A percentile compares a stretch with the other conserved stretches of the same genome.
Evolutionary conservation across 495 filamentous ascomycete genomes (phyloP).

Genomic region (Hypoxylon intermedium): DNA sequence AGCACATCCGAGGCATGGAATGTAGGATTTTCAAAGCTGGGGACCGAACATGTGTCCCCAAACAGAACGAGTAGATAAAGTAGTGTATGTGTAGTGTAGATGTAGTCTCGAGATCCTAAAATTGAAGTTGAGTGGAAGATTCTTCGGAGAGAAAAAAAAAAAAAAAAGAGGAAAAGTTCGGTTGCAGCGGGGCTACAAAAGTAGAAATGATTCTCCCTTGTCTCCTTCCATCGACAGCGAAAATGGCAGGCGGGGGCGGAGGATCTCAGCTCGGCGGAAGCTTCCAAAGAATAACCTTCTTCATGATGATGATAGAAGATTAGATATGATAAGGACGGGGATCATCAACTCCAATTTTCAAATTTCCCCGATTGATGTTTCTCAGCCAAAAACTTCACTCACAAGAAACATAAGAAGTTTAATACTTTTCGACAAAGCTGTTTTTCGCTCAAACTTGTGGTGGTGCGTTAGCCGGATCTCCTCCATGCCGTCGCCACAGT

Average conservation of each 20-base stretch:
- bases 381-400: neutral
- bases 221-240: neutral
- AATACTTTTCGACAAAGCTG: neutral
- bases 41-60: neutral
- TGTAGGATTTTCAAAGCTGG: neutral
- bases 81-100: no score
- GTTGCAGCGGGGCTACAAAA: neutral
- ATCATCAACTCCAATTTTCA: neutral
- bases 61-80: neutral
- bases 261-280: neutral
- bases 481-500: no score
- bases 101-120: no score
- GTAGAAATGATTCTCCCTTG: no score
- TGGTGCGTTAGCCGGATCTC: no score
- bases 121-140: no score
- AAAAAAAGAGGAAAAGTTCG: neutral
- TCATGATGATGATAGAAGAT: neutral
- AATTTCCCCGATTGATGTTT: neutral
- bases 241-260: neutral
- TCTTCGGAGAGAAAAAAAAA: no score
- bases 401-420: neutral
- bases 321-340: conserved; percentile 1
- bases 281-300: neutral
- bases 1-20: neutral
- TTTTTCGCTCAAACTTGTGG: no score